These are phyloP conservation scores for Cystobasidium sp. DNA, from an alignment of 1,284 basidiomycete species.

Conservation along the genomic window DNA sequence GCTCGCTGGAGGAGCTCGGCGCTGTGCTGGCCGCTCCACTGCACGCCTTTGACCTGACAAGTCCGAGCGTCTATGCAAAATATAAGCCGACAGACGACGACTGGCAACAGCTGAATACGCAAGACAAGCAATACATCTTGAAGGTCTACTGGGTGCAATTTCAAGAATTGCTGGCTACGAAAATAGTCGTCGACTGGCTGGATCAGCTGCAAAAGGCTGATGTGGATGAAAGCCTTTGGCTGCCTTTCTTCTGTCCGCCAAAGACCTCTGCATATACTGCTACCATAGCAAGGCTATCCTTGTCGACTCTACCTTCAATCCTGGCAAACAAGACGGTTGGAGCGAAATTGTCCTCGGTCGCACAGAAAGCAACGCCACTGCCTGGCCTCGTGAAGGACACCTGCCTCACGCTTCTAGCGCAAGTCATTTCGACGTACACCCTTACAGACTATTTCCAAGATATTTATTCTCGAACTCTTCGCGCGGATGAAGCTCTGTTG, in stretches of 20 bases:
- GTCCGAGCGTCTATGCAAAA: neutral
- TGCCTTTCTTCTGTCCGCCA: slow-evolving; percentile 28
- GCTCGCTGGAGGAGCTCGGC: slow-evolving; percentile 11
- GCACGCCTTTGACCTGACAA: slow-evolving; percentile 7
- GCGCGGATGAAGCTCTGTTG: neutral
- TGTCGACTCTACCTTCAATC: slow-evolving; percentile 1
- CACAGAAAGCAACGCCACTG: neutral
- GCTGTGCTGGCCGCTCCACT: neutral
- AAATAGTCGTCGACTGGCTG: slow-evolving; percentile 29
- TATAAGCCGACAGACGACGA: slow-evolving; percentile 1
- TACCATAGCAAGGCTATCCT: neutral
- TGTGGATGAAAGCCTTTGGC: neutral
- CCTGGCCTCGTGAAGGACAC: neutral
- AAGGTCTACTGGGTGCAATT: slow-evolving; percentile 18
- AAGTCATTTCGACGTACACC: neutral
- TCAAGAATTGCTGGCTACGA: slow-evolving; percentile 22
- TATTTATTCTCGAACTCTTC: neutral
- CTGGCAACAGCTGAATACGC: slow-evolving; percentile 1
- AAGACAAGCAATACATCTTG: slow-evolving; percentile 12
- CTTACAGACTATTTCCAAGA: neutral
- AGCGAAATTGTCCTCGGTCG: slow-evolving; percentile 1
- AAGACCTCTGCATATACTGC: slow-evolving; percentile 4
- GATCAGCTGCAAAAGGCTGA: slow-evolving; percentile 13
- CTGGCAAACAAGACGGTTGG: neutral
- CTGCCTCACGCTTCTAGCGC: neutral